These are phyloP conservation scores for Trypanosoma avium DNA, from an alignment of 208 protist genomes.

Conservation along the genomic window DNA sequence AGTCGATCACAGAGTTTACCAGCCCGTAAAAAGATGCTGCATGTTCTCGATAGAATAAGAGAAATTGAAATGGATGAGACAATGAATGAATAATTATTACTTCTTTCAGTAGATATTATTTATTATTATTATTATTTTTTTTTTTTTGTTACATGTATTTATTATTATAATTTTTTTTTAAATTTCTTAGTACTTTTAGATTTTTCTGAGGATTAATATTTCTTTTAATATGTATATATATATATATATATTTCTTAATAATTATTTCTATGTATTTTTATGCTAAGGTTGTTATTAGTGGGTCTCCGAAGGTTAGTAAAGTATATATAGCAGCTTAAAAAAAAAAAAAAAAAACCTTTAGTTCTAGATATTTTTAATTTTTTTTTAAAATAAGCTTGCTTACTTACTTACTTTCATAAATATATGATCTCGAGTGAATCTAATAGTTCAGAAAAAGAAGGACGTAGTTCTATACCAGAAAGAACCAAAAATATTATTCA, in stretches of 20 bases:
- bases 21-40: conserved; percentile 36
- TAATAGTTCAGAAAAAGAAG: neutral
- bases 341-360: neutral
- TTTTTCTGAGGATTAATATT: neutral
- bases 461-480: conserved; percentile 10
- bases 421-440: neutral
- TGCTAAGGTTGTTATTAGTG: neutral
- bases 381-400: neutral
- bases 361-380: neutral
- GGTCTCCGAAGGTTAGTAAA: neutral
- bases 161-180: neutral
- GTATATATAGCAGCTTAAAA: too few relatives aligned
- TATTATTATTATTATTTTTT: neutral
- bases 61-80: conserved; percentile 39
- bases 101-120: neutral
- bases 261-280: neutral
- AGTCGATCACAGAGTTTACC: neutral
- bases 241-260: neutral
- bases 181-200: too few relatives aligned
- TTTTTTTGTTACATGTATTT: neutral
- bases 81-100: conserved; percentile 1
- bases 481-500: conserved; percentile 36
- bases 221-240: neutral
- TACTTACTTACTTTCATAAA: too few relatives aligned
- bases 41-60: conserved; percentile 21